phyloP scores from a whole-genome alignment of 805 yeast species.

The Wickerhamomyces queroliae region DNA sequence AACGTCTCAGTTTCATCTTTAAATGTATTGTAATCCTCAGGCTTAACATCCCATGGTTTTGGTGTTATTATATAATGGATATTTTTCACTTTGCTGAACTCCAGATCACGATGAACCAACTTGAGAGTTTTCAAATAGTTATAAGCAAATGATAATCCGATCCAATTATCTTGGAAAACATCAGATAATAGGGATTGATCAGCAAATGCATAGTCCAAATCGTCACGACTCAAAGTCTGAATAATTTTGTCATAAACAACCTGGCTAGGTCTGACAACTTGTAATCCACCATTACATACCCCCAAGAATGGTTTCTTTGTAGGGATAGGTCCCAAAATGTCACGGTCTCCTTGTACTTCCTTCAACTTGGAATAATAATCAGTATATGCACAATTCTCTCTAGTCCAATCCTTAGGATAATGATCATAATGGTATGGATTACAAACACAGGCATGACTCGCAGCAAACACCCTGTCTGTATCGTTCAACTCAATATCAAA shows the following conservation, averaged over 20 bases:
- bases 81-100: conserved; percentile 46
- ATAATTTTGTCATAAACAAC: conserved; percentile 34
- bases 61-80: conserved; percentile 54
- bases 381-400: conserved; percentile 46
- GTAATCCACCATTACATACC: conserved; percentile 56
- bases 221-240: conserved; percentile 30
- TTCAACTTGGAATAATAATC: conserved; percentile 24
- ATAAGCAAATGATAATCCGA: conserved; percentile 45
- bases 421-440: conserved; percentile 47
- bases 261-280: conserved; percentile 39
- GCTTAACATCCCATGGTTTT: conserved; percentile 51
- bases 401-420: conserved; percentile 49
- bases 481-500: conserved; percentile 38
- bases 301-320: conserved; percentile 35
- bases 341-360: conserved; percentile 8
- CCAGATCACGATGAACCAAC: conserved; percentile 37
- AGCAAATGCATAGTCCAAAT: conserved; percentile 44
- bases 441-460: conserved; percentile 58
- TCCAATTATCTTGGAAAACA: conserved; percentile 45
- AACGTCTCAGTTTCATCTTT: conserved; percentile 43
- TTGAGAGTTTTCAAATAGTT: conserved; percentile 51
- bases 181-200: conserved; percentile 54
- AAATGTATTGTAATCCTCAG: conserved; percentile 15
- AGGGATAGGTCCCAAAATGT: conserved; percentile 34
- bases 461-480: conserved; percentile 39